A percentile compares a stretch with the other conserved stretches of the same genome.
These are phyloP conservation scores for Alternaria solani DNA, from an alignment of 2,329 filamentous ascomycete species.

Conservation along the genomic window DNA sequence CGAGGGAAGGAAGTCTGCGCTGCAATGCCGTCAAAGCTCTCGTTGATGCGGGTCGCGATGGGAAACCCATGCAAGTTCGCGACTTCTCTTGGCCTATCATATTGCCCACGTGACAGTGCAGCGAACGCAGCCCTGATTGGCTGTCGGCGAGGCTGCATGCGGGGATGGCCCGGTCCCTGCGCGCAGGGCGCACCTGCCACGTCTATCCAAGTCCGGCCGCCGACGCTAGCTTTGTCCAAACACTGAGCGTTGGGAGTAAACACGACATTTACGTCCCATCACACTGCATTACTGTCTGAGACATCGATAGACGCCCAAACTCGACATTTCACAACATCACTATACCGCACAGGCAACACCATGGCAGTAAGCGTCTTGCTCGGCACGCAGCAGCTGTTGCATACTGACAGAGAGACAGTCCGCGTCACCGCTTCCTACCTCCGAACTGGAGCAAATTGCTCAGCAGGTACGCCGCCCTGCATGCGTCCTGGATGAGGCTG, in stretches of 20 bases:
- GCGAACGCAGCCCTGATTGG: conserved; percentile 8
- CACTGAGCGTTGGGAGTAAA: conserved; percentile 26
- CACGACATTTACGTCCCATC: conserved; percentile 20
- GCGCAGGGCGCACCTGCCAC: conserved; percentile 4
- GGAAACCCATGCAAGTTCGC: conserved; percentile 13
- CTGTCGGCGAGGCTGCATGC: neutral
- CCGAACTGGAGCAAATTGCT: conserved; percentile 43
- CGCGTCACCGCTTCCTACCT: conserved; percentile 44
- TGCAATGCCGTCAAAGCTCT: conserved; percentile 11
- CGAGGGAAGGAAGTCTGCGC: conserved; percentile 1
- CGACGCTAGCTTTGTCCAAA: conserved; percentile 18
- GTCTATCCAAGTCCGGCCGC: conserved; percentile 19
- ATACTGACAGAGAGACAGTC: conserved; percentile 10
- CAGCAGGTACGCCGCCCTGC: conserved; percentile 29
- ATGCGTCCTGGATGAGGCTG: neutral
- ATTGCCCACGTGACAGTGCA: conserved; percentile 34
- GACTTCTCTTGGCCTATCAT: conserved; percentile 34
- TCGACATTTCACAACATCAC: conserved; percentile 17
- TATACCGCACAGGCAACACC: conserved; percentile 24
- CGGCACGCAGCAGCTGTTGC: neutral
- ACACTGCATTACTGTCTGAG: conserved; percentile 1
- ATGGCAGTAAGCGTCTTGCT: conserved; percentile 39
- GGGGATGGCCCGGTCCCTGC: conserved; percentile 3
- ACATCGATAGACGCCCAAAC: conserved; percentile 3
- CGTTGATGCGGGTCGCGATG: conserved; percentile 6